Percentiles rank a stretch among this genome's conserved stretches.
These are phyloP conservation scores for Starmera amethionina DNA, from an alignment of 805 yeast species.

Conservation along the genomic window DNA sequence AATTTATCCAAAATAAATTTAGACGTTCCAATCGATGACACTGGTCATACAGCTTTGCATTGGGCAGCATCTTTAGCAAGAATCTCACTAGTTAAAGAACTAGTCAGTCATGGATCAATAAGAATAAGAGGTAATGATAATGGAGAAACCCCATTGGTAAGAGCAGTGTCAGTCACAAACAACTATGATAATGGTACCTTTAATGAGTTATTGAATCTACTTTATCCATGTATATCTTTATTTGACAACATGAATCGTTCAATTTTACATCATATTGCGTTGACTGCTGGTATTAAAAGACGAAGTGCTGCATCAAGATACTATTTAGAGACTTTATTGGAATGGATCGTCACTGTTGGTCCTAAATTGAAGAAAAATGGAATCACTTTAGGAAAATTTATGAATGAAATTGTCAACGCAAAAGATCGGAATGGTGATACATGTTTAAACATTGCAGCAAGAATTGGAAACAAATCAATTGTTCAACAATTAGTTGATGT, in stretches of 20 bases:
- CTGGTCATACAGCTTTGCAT: conserved; percentile 89
- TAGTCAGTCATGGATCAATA: conserved; percentile 59
- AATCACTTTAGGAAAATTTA: conserved; percentile 45
- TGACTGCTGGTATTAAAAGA: conserved; percentile 69
- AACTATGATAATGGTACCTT: conserved; percentile 74
- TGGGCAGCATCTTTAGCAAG: conserved; percentile 94
- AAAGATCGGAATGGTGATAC: conserved; percentile 93
- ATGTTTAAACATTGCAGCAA: conserved; percentile 84
- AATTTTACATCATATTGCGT: conserved; percentile 77
- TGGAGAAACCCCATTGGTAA: conserved; percentile 82
- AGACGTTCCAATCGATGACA: conserved; percentile 85
- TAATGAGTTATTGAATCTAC: conserved; percentile 52
- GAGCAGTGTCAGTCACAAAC: conserved; percentile 79
- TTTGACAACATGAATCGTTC: conserved; percentile 68
- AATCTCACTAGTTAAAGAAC: conserved; percentile 52
- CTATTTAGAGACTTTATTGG: conserved; percentile 60
- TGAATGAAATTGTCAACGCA: conserved; percentile 70
- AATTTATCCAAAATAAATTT: conserved; percentile 35
- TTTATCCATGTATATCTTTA: conserved; percentile 65
- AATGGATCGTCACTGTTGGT: conserved; percentile 64
- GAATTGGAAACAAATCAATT: conserved; percentile 73
- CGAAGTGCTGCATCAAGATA: conserved; percentile 65
- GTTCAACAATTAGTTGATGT: conserved; percentile 75
- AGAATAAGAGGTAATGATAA: conserved; percentile 66
- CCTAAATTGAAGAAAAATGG: conserved; percentile 32